Evolutionary conservation across 257 asterid genomes (phyloP), one percentile per base, ranked within the genome.

Genomic region (Phtheirospermum japonicum): DNA sequence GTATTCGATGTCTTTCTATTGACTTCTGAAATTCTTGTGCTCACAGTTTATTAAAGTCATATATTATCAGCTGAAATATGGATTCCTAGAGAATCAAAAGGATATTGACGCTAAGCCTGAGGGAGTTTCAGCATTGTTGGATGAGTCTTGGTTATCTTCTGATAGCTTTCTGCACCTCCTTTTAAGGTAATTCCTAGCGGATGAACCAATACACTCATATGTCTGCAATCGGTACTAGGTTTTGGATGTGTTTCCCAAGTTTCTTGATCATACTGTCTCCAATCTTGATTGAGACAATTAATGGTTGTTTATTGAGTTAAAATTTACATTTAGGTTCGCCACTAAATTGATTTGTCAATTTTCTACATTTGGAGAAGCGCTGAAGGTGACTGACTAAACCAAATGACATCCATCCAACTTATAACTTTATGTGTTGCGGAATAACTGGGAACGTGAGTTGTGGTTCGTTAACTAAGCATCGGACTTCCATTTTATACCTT

Each of bases 91-190:
- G 70, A 86, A 87, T 64, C 74, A 67, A 13, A 84, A 63, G 46
- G 76, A 75, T 59, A 64, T 50, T 58, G 76, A 71, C 63, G 55
- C 72, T 42, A 66, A 64, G 56, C 75, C 75, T 67, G 74, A 70
- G 58, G 88, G 89, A 62, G 76, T 78, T 55, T 72, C 78, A 4
- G 73, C 80, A 58, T 75, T 82, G 71, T 71, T 89, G 77, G 99
- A 89, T 37, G 96, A 92, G 64, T 89, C 96, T 61, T 92, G 87
- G 90, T 73, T 92, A 61, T 83, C 95, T 60, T 76, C 90, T 76
- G 97, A 87, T 74, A 87, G 85, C 80, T 92, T 92, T 79, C 76
- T 92, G 72, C 79, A 83, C 79, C 88, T 71, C 72, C 86, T 92
- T 63, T 89, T 83, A 85, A 85, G 99, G 99, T 88, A 80, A 71